Evolutionary conservation across 2,329 filamentous ascomycete species (phyloP), one percentile per base, ranked within the genome.

Genomic region (Didymella glomerata): DNA sequence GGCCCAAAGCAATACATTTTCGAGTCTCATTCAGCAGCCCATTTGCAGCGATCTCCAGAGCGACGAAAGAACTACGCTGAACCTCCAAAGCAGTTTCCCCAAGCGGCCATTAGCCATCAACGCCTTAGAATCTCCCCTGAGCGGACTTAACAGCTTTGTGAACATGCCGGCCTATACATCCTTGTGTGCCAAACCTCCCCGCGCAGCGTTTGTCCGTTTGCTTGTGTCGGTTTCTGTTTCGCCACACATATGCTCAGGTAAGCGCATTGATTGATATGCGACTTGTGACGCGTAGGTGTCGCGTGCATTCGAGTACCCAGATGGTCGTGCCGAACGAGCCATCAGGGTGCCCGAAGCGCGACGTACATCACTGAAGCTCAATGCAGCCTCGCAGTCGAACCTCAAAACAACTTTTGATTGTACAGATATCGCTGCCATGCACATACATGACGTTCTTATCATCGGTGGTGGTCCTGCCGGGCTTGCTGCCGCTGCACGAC

Each of bases 391-490:
- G 13, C 32, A 28, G 41, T 20, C 10, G 6, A 14, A 52, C n/a
- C 28, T 53, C 28, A 36, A 38, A 10, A 22, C 10, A n/a, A 16
- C 10, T 6, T 32, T 13, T 4, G 16, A 8, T 30, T 30, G 16
- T n/a, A n/a, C 9, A 25, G 8, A 7, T 9, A 27, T 34, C 22
- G 10, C 27, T 45, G 42, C 25, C 1, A 72, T 73, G 70, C 65
- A 69, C 40, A 68, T 82, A 48, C 83, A 86, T 75, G 89, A 93
- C 70, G 86, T 93, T 8, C 77, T 91, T 57, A 89, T 92, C 70
- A 79, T 93, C 40, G 91, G 91, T 9, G 90, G 87, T 6, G 91
- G 91, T 0, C 90, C 91, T 4, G 90, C 87, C 64, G 90, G 90
- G 4, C 86, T 94, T 3, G 90, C 89, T 5, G 85, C 90, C 6